Evolutionary conservation across 1,139 yeast species (phyloP), one percentile per base, ranked within the genome.

Genomic region (Lodderomyces metapsilosis): DNA sequence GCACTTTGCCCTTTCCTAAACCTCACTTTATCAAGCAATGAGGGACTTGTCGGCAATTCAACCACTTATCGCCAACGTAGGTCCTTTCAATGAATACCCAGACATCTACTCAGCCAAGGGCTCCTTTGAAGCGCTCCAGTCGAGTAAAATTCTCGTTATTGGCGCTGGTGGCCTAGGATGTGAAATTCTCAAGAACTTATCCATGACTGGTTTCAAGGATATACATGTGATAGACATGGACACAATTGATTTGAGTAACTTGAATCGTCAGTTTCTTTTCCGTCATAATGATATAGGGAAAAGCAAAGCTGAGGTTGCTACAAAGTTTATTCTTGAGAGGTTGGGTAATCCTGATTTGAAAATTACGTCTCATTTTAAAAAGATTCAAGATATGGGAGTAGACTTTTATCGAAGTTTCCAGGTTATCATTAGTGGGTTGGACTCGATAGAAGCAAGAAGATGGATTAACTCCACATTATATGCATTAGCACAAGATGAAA

Each of bases 161-260:
- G 98, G 98, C 0, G 97, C 98, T 1, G 98, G 98, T 1, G 98
- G 98, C 0, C 68, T 92, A 9, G 98, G 98, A 0, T 92, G 98
- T 66, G 98, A 92, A 62, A 82, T 92, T 28, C 66, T 92, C 40
- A 91, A 91, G 65, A 82, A 89, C 61, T 68, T 92, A 39, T 92
- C 94, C 0, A 68, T 87, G 42, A 72, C 84, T 3, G 95, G 96
- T 3, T 86, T 91, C 55, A 70, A 68, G 40, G 70, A 83, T 44
- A 82, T 92, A 33, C 85, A 87, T 52, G 82, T 92, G 13, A 87
- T 92, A 33, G 98, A 92, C 58, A 87, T 91, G 96, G 98, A 92
- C 61, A 88, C 95, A 2, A 88, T 92, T 45, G 98, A 92, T 56
- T 64, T 92, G 17, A 84, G 96, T 17, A 92, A 92, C 54, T 70